Evolutionary conservation across 306 rosid genomes (phyloP).

Genomic region (Cicer pinnatifidum): DNA sequence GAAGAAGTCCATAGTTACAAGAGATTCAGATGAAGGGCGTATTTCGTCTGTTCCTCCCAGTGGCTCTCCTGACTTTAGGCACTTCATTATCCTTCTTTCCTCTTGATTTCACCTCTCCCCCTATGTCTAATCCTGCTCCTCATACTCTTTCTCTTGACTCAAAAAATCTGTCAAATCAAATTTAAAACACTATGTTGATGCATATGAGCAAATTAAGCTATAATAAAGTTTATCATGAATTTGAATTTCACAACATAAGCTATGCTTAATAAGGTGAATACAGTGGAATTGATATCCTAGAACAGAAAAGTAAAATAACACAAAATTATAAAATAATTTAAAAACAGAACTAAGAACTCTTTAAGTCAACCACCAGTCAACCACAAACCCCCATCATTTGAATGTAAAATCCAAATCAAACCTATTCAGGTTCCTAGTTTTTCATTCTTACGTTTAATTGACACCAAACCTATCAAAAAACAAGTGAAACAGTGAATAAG

Average conservation of each 20-base stretch:
- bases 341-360: conserved; percentile 1
- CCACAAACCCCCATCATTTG: conserved; percentile 26
- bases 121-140: conserved; percentile 47
- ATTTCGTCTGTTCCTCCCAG: conserved; percentile 53
- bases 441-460: neutral
- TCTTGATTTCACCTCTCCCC: conserved; percentile 49
- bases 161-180: conserved; percentile 44
- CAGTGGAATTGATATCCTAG: conserved; percentile 36
- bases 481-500: no score
- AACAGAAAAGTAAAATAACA: conserved; percentile 1
- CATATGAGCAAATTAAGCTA: no score
- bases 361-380: conserved; percentile 23
- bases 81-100: conserved; percentile 58
- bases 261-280: conserved; percentile 3
- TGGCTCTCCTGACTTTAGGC: conserved; percentile 65
- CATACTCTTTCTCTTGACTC: conserved; percentile 50
- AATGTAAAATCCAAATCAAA: conserved; percentile 34
- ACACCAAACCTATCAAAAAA: neutral
- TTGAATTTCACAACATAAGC: conserved; percentile 17
- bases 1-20: conserved; percentile 53
- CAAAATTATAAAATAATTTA: neutral
- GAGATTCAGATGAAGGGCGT: conserved; percentile 55
- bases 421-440: conserved; percentile 36
- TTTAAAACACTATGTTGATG: neutral
- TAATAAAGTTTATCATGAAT: neutral